These are phyloP conservation scores for Brassica incana DNA, from an alignment of 345 rosid genomes.

Conservation along the genomic window DNA sequence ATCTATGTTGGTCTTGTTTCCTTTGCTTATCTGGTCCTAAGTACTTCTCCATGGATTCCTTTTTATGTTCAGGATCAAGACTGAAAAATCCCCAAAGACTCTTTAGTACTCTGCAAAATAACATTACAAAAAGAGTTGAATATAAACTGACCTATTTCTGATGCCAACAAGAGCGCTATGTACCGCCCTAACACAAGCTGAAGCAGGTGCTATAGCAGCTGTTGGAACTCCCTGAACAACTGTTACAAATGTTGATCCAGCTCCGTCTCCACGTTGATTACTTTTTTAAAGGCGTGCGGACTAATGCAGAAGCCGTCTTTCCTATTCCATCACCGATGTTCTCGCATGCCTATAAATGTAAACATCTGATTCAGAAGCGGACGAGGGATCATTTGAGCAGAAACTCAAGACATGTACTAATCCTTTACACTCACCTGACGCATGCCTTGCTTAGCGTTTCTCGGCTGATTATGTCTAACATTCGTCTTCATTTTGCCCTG, in stretches of 20 bases:
- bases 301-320: constrained; percentile 86
- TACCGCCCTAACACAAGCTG: constrained; percentile 81
- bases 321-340: constrained; percentile 85
- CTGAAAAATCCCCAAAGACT: constrained; percentile 41
- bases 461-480: constrained; percentile 78
- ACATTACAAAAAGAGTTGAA: background rate
- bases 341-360: constrained; percentile 70
- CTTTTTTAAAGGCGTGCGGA: constrained; percentile 71
- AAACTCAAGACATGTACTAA: constrained; percentile 14
- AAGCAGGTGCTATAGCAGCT: constrained; percentile 89
- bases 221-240: constrained; percentile 83
- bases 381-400: background rate
- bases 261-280: constrained; percentile 80
- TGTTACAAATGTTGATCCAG: constrained; percentile 78
- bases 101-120: background rate
- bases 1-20: constrained; percentile 39
- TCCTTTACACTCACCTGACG: constrained; percentile 55
- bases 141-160: constrained; percentile 69
- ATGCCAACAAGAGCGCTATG: constrained; percentile 85
- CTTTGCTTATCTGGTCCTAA: constrained; percentile 59
- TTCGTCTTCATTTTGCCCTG: constrained; percentile 51
- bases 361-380: constrained; percentile 21
- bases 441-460: constrained; percentile 84
- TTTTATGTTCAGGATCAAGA: constrained; percentile 94
- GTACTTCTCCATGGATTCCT: constrained; percentile 97